Base-by-base conservation (phyloP, 2,329 filamentous ascomycete species). In the Zalaria obscura region DNA sequence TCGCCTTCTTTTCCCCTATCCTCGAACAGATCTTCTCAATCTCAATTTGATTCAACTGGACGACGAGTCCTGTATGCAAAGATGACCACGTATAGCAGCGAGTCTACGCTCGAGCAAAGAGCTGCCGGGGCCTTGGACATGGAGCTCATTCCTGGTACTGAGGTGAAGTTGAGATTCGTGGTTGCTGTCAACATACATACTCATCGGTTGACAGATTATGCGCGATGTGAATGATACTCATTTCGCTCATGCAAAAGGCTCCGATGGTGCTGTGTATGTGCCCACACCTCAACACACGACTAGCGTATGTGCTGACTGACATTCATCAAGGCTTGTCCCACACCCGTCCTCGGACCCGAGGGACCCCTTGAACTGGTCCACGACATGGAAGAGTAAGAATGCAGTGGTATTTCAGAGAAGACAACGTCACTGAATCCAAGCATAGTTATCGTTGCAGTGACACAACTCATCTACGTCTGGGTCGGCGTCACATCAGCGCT, bases 401-500 rank as follows among this genome's bases (percentile, higher is more conserved):
- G 29, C 7, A 32, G 29, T 32, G 29, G 7, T n/a, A 32, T 32
- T 32, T n/a, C 29, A 32, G 3, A 7, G n/a, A 32, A 7, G 7
- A 32, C 3, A n/a, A 32, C 29, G 3, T n/a, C n/a, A 18, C 4
- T 35, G 29, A 11, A 10, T 8, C 5, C 27, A 25, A 35, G 5
- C 35, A 4, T 27, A 58, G 56, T 62, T 31, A 55, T 54, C 39
- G 57, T 55, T 4, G 58, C 62, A 39, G 47, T 52, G n/a, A 59
- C 58, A 10, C 61, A 64, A 42, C 54, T 60, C 41, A 50, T 65
- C 9, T 63, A 64, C 43, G 58, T 63, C 7, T 66, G 63, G 57
- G 62, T 66, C 7, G 52, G 61, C 3, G 62, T 66, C 1, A 63
- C 61, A 10, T 59, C 60, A 3, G 62, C 63, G 3, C 52, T 67